phyloP scores from a whole-genome alignment of 352 stramenopile species.

The Phytophthora hybrid region DNA sequence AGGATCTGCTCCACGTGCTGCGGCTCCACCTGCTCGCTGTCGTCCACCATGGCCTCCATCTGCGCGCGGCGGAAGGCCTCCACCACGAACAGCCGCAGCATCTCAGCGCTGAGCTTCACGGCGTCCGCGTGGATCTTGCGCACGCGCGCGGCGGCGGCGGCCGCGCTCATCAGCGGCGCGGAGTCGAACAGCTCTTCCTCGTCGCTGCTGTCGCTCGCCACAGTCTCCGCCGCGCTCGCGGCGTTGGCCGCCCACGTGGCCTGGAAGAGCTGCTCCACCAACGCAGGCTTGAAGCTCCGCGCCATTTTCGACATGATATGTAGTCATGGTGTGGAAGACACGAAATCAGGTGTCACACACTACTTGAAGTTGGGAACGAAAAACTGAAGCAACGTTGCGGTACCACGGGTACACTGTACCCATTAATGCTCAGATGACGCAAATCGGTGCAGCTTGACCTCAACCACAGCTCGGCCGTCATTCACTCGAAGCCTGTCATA shows the following conservation, averaged over 20 bases:
- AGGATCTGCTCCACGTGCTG: conserved; percentile 86
- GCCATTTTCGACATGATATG: conserved; percentile 5
- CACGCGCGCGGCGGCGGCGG: conserved; percentile 44
- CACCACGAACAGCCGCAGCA: conserved; percentile 79
- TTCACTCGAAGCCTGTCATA: conserved; percentile 7
- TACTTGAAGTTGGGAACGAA: conserved; percentile 19
- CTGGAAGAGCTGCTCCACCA: conserved; percentile 84
- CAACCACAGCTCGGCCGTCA: conserved; percentile 25
- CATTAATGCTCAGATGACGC: conserved; percentile 1
- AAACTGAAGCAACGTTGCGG: conserved; percentile 19
- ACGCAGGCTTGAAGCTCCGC: conserved; percentile 59
- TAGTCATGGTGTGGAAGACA: conserved; percentile 1
- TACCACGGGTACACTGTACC: conserved; percentile 6
- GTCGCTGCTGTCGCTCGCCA: conserved; percentile 44
- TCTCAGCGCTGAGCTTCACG: conserved; percentile 80
- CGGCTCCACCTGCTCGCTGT: conserved; percentile 73
- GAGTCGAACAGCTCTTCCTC: conserved; percentile 61
- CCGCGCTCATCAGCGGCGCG: conserved; percentile 36
- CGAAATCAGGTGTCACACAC: conserved; percentile 5
- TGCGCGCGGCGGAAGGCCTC: conserved; percentile 82
- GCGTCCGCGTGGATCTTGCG: conserved; percentile 81
- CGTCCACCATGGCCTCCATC: conserved; percentile 90
- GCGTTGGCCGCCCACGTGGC: conserved; percentile 58
- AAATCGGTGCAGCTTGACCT: conserved; percentile 4
- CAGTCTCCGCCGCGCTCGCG: conserved; percentile 22